A percentile compares a stretch with the other conserved stretches of the same genome.
Conservation (phyloP, 2,329 filamentous ascomycete species). For the Botryotinia calthae region DNA sequence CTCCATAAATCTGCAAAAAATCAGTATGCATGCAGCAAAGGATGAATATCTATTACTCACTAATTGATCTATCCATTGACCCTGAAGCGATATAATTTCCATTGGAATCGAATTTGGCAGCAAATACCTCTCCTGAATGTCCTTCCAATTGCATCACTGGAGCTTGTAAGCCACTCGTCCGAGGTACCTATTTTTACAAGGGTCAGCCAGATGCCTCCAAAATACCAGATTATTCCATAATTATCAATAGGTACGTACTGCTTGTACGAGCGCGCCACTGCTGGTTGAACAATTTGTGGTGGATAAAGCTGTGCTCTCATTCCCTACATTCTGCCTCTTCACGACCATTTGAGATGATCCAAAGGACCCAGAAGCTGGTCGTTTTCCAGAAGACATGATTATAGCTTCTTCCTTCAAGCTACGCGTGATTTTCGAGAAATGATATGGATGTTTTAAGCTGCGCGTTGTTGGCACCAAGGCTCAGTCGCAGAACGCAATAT, state of each 20-base stretch:
- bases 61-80: constrained; percentile 89
- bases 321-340: constrained; percentile 76
- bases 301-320: constrained; percentile 51
- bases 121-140: constrained; percentile 81
- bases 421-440: neutral
- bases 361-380: constrained; percentile 82
- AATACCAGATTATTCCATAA: constrained; percentile 15
- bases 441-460: neutral
- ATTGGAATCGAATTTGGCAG: constrained; percentile 83
- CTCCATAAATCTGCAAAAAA: constrained; percentile 75
- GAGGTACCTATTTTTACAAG: constrained; percentile 57
- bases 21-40: constrained; percentile 24
- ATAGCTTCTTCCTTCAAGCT: neutral
- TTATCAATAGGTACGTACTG: constrained; percentile 49
- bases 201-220: constrained; percentile 30
- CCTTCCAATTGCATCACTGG: constrained; percentile 93
- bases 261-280: constrained; percentile 63
- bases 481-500: neutral
- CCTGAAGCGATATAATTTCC: constrained; percentile 90
- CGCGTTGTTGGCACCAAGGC: constrained; percentile 8
- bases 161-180: constrained; percentile 80
- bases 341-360: constrained; percentile 77
- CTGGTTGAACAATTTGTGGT: constrained; percentile 54
- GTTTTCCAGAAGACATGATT: constrained; percentile 84
- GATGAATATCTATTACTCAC: constrained; percentile 51